Base-by-base conservation (phyloP, 129 eudicot genomes). In the Apium graveolens region DNA sequence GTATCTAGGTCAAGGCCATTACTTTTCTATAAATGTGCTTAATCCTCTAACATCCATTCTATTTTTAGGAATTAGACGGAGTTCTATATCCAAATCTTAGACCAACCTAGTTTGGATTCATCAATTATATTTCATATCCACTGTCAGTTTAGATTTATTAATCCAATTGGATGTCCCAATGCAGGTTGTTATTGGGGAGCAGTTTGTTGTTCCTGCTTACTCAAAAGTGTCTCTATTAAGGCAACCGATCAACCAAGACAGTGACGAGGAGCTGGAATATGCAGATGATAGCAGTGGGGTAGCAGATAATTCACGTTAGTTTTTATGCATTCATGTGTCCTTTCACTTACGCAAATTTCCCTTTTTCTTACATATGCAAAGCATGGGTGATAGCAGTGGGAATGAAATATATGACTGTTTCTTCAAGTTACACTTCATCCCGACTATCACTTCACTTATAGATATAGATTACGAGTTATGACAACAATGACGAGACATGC, bases 181-280 rank as follows among this genome's bases (percentile, higher is more conserved):
- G 79, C 87, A 90, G 95, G 98, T 90, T 53, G 80, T 88, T 38
- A 87, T 91, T 76, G 98, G 98, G 29, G 83, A 73, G 74, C 76
- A 78, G 26, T 91, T 95, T 69, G 87, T 87, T 11, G 97, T 95
- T 76, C 98, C 98, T 51, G 85, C 92, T 55, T 91, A 95, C 83
- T 95, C 98, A 7, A 95, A 91, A 86, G 98, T 90, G 75, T 95
- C 98, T 46, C 84, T 95, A 78, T 87, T 81, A 80, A 89, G 85
- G 69, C 94, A 95, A 80, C 97, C 98, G 18, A 84, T 89, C 79
- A 82, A 79, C 74, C 83, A 88, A 88, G 98, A 95, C 76, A 95
- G 98, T 85, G 98, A 95, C 42, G 98, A 95, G 84, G 98, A 95
- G 85, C 90, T 95, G 72, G 98, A 95, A 82, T 95, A 95, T 82